Conservation (phyloP, 1,284 basidiomycete genomes). For the Irpex rosettiformis region DNA sequence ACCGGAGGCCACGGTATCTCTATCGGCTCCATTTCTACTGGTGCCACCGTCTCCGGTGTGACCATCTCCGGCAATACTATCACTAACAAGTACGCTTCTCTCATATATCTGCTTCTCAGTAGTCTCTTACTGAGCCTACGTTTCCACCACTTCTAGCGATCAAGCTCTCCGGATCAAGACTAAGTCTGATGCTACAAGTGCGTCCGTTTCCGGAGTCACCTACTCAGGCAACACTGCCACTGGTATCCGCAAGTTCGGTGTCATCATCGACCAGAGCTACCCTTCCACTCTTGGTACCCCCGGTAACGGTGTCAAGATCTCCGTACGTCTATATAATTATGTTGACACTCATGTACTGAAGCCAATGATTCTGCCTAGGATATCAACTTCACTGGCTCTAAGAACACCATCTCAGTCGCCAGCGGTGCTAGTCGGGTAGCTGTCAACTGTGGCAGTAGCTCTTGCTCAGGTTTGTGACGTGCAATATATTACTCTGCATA, state of each 20-base stretch:
- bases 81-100: conserved; percentile 23
- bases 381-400: conserved; percentile 28
- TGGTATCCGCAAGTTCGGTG: conserved; percentile 31
- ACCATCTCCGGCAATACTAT: conserved; percentile 44
- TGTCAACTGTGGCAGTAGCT: conserved; percentile 30
- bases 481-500: background rate
- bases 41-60: conserved; percentile 43
- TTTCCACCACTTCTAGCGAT: conserved; percentile 21
- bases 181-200: conserved; percentile 29
- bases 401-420: conserved; percentile 26
- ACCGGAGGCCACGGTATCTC: conserved; percentile 58
- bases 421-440: conserved; percentile 27
- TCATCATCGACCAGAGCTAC: conserved; percentile 40
- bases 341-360: background rate
- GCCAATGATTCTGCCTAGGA: conserved; percentile 16
- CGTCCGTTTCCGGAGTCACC: conserved; percentile 34
- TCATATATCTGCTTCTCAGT: background rate
- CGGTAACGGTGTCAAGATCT: conserved; percentile 30
- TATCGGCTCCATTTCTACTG: conserved; percentile 51
- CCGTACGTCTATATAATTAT: conserved; percentile 18
- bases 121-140: background rate
- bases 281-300: conserved; percentile 34
- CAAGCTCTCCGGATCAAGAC: conserved; percentile 43
- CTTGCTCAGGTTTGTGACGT: conserved; percentile 28
- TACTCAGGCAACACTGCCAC: conserved; percentile 31